A percentile compares a stretch with the other conserved stretches of the same genome.
Conservation (phyloP, 768 basidiomycete species). For the Auricularia auricula-judae region DNA sequence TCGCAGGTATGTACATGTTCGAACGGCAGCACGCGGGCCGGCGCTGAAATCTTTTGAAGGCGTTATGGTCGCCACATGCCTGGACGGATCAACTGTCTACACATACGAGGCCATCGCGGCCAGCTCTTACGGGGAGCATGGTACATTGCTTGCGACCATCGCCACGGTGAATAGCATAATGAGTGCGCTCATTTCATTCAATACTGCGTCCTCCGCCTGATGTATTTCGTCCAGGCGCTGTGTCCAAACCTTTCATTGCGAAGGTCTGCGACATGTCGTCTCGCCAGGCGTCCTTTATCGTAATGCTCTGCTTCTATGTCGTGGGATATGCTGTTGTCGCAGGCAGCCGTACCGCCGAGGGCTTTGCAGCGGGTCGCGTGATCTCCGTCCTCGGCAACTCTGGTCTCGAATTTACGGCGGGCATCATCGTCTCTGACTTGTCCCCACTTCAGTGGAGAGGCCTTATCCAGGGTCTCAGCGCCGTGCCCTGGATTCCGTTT, state of each 20-base stretch:
- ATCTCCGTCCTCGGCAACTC: conserved; percentile 6
- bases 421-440: conserved; percentile 19
- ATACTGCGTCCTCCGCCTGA: neutral
- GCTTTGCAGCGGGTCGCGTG: conserved; percentile 18
- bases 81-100: neutral
- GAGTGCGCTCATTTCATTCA: neutral
- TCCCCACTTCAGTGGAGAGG: conserved; percentile 20
- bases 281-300: conserved; percentile 33
- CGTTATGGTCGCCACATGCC: neutral
- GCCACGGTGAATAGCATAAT: neutral
- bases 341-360: conserved; percentile 15
- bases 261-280: conserved; percentile 44
- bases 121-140: neutral
- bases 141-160: neutral
- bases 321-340: conserved; percentile 29
- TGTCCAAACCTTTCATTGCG: conserved; percentile 38
- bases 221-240: conserved; percentile 2
- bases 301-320: conserved; percentile 28
- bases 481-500: neutral
- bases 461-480: neutral
- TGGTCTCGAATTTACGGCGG: conserved; percentile 2
- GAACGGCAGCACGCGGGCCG: neutral
- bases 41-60: neutral
- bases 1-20: neutral
- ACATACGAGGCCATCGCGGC: neutral